These are phyloP conservation scores for Colletotrichum aenigma DNA, from an alignment of 2,329 filamentous ascomycete species.

Conservation along the genomic window DNA sequence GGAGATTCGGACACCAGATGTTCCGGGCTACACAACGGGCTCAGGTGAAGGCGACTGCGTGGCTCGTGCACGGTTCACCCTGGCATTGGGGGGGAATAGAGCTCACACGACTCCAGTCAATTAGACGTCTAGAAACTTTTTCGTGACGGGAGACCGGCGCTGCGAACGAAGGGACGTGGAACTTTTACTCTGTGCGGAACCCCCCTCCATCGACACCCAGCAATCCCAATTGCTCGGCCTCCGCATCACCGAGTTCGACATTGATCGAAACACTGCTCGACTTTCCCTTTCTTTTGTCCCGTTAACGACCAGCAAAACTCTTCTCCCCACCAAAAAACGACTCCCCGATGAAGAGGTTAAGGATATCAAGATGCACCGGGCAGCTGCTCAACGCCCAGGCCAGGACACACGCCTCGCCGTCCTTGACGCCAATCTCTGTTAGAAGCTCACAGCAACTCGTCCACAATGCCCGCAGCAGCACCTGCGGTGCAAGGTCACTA, in stretches of 20 bases:
- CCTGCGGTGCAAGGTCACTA: conserved; percentile 5
- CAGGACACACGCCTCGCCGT: conserved; percentile 16
- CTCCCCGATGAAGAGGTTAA: conserved; percentile 45
- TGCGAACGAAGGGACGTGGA: conserved; percentile 15
- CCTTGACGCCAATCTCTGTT: conserved; percentile 19
- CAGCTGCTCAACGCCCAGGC: conserved; percentile 41
- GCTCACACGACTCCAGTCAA: conserved; percentile 37
- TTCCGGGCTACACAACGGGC: background rate
- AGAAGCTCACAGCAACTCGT: conserved; percentile 6
- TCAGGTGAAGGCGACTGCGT: background rate
- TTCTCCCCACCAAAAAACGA: background rate
- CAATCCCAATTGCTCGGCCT: conserved; percentile 39
- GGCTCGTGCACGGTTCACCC: conserved; percentile 10
- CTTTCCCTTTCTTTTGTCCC: background rate
- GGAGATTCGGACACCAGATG: conserved; percentile 10
- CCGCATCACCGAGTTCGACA: conserved; percentile 1
- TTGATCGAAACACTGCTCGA: conserved; percentile 1
- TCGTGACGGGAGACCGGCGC: conserved; percentile 23
- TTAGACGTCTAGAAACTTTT: conserved; percentile 39
- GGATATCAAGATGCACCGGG: conserved; percentile 44
- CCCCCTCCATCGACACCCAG: conserved; percentile 18
- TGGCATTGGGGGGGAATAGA: background rate
- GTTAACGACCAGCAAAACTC: background rate
- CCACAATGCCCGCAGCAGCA: background rate
- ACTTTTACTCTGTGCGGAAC: conserved; percentile 2